phyloP scores from a whole-genome alignment of 208 protist genomes.

The Crithidia brevicula region DNA sequence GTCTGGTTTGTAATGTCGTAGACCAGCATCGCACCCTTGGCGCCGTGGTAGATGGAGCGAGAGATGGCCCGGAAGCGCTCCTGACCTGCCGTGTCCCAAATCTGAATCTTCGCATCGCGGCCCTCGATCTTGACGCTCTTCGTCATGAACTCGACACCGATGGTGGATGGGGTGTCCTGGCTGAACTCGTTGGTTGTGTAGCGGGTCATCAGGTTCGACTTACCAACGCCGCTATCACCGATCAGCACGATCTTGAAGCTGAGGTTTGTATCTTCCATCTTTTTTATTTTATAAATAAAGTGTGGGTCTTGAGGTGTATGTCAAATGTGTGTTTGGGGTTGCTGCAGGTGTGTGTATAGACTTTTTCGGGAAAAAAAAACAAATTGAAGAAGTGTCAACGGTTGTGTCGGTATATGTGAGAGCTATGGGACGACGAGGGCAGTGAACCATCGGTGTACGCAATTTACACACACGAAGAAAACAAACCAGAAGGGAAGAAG shows the following conservation, averaged over 20 bases:
- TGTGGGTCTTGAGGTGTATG: constrained; percentile 15
- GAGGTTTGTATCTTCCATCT: constrained; percentile 89
- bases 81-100: constrained; percentile 99
- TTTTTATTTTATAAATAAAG: too few relatives aligned
- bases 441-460: too few relatives aligned
- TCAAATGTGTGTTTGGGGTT: background rate
- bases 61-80: constrained; percentile 99
- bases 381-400: too few relatives aligned
- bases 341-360: background rate
- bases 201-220: constrained; percentile 90
- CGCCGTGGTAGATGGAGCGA: constrained; percentile 96
- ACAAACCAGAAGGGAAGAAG: background rate
- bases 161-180: constrained; percentile 90
- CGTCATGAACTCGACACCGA: constrained; percentile 95
- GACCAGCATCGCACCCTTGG: constrained; percentile 98
- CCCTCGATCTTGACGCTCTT: constrained; percentile 92
- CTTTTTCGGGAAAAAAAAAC: background rate
- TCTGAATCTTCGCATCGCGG: constrained; percentile 98
- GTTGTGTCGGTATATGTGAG: too few relatives aligned
- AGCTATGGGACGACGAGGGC: too few relatives aligned
- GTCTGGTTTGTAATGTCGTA: constrained; percentile 99
- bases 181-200: constrained; percentile 91
- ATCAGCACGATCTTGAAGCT: constrained; percentile 96
- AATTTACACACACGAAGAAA: background rate
- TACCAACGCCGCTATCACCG: constrained; percentile 91